Conservation (phyloP, 176 grass and related monocot genomes). For the Triticum urartu region DNA sequence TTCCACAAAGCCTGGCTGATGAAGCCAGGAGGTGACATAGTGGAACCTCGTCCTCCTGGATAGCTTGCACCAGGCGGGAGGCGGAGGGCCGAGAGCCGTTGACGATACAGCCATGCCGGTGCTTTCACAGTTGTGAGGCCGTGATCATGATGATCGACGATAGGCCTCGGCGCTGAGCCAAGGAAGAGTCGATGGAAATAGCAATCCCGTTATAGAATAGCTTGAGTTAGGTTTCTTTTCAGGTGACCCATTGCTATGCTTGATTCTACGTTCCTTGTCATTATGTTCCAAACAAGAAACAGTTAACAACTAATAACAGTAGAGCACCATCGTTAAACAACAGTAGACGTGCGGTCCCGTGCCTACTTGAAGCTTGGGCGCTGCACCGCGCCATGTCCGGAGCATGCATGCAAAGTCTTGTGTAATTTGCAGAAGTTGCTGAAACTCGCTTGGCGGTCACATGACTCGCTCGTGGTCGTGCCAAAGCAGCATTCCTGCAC, state of each 20-base stretch:
- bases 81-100: too few relatives aligned
- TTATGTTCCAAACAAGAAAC: background rate
- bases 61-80: too few relatives aligned
- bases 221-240: slow-evolving; percentile 21
- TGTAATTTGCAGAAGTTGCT: too few relatives aligned
- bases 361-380: slow-evolving; percentile 14
- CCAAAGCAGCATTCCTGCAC: background rate
- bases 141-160: too few relatives aligned
- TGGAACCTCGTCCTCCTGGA: too few relatives aligned
- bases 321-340: slow-evolving; percentile 12
- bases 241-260: slow-evolving; percentile 26
- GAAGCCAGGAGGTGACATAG: too few relatives aligned
- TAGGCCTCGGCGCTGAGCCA: too few relatives aligned
- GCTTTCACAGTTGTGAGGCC: too few relatives aligned
- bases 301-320: background rate
- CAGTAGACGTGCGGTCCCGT: background rate
- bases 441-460: background rate
- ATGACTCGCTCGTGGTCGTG: background rate
- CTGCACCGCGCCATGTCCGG: background rate
- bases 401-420: too few relatives aligned
- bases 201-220: background rate
- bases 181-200: too few relatives aligned
- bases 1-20: too few relatives aligned
- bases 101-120: too few relatives aligned
- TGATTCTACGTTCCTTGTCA: background rate